Conservation (phyloP, 352 stramenopile species). For the Phytopythium helicoides region DNA sequence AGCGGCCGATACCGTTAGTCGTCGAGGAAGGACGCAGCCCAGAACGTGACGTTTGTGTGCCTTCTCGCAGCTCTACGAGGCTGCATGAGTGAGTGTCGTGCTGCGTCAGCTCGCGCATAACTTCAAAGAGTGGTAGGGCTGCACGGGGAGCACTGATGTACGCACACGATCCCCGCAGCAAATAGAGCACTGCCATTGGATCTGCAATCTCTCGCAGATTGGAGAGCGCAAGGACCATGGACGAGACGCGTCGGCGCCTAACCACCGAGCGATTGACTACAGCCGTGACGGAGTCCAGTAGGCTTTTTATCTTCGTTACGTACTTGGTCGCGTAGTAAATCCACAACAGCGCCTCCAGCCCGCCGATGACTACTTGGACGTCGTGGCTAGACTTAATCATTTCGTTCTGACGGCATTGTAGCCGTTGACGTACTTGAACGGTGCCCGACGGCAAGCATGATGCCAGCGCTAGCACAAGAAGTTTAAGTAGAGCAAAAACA, state of each 20-base stretch:
- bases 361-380: background rate
- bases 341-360: background rate
- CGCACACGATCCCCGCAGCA: background rate
- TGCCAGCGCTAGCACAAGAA: background rate
- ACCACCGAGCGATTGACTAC: no score
- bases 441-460: background rate
- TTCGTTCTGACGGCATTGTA: background rate
- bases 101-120: background rate
- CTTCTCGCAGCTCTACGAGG: background rate
- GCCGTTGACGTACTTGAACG: background rate
- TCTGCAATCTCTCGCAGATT: no score
- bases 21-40: background rate
- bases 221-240: background rate
- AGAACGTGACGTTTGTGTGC: background rate
- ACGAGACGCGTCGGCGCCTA: background rate
- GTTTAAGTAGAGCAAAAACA: background rate
- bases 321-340: slow-evolving; percentile 4
- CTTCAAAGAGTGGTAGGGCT: background rate
- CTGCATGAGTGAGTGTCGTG: background rate
- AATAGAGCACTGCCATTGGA: background rate
- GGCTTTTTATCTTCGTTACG: background rate
- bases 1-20: background rate
- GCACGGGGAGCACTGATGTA: background rate
- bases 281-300: background rate
- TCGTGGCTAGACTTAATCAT: background rate